Conservation (phyloP, 305 asterid genomes). For the Solanum hybrid region DNA sequence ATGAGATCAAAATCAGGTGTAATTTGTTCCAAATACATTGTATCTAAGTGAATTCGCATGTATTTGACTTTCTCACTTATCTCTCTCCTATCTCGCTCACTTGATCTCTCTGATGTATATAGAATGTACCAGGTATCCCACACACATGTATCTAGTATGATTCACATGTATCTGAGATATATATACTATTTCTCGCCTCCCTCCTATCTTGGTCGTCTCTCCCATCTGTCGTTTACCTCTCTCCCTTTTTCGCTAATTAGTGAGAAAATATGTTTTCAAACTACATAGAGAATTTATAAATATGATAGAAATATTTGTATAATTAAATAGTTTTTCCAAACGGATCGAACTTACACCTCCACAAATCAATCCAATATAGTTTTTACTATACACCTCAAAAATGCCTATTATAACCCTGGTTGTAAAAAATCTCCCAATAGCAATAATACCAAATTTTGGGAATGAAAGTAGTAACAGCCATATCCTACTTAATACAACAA, state of each 20-base stretch:
- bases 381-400: too few species aligned
- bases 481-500: background rate
- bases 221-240: background rate
- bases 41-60: background rate
- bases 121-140: background rate
- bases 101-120: background rate
- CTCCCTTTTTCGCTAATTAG: background rate
- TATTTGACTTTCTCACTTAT: background rate
- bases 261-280: too few species aligned
- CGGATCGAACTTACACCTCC: too few species aligned
- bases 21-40: too few species aligned
- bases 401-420: too few species aligned
- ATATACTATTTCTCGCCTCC: background rate
- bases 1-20: background rate
- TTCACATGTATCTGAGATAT: background rate
- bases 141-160: too few species aligned
- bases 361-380: too few species aligned
- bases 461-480: background rate
- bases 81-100: background rate
- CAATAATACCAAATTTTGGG: too few species aligned
- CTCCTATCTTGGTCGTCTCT: background rate
- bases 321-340: too few species aligned
- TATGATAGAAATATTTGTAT: too few species aligned
- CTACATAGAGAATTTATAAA: too few species aligned
- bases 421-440: background rate